Base-by-base conservation (phyloP, 2,329 filamentous ascomycete species). In the Cladophialophora immunda region DNA sequence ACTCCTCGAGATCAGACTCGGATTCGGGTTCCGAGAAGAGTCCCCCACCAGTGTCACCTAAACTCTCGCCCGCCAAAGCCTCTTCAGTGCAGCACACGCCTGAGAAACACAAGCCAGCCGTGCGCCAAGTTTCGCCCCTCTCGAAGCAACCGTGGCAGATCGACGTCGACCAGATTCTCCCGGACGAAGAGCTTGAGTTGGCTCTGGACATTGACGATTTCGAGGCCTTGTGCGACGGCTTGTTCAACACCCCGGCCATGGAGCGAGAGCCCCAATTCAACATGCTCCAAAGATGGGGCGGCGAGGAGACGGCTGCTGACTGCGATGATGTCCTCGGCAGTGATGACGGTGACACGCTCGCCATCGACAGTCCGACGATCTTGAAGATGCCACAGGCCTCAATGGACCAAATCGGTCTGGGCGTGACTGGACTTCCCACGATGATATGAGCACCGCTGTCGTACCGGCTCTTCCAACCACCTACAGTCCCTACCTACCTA, bases 141-240 rank as follows among this genome's bases (percentile, higher is more conserved):
- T 52, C 62, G 1, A 53, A 53, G 30, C 29, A 61, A 17, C 30
- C 47, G n/a, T 70, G 65, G 68, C 64, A 64, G 7, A 25, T 58
- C 19, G 57, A 68, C 25, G 60, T 66, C 8, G 64, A 68, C 22
- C 63, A 61, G 9, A 52, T 70, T 11, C 63, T 66, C 27, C 56
- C 50, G 6, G 66, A 68, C 41, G 54, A 66, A 8, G 68, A 70
- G 4, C 57, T 68, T 36, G 68, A 70, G 27, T 17, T 70, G 25
- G 61, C 63, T 1, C 38, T 66, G 7, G 68, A 70, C 54, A 56
- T 70, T 45, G 64, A 68, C 57, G 61, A 70, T 22, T 70, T 70
- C 50, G 68, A 70, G 58, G 54, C 62, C 3, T 58, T 70, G 5
- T 70, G 68, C 55, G 61, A 70, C 29, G 68, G 62, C 25, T 29